Percentiles rank a stretch among this genome's conserved stretches.
phyloP scores from a whole-genome alignment of 805 yeast species.

The Pichia thaimueangensis region DNA sequence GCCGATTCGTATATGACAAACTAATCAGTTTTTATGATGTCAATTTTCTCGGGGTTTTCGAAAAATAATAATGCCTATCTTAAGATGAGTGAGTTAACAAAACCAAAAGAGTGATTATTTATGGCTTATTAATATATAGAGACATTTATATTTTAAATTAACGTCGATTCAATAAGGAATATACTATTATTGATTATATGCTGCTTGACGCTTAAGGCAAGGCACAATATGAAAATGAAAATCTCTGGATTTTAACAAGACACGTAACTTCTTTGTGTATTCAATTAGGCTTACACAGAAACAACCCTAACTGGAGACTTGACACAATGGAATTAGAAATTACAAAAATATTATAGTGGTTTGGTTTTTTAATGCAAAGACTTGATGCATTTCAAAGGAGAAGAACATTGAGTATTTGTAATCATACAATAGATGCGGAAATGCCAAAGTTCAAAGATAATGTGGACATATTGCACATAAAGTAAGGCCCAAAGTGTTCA shows the following conservation, averaged over 20 bases:
- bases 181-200: background rate
- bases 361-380: background rate
- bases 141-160: background rate
- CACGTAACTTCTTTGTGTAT: slow-evolving; percentile 1
- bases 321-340: background rate
- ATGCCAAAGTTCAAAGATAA: background rate
- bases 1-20: background rate
- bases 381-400: slow-evolving; percentile 1
- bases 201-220: background rate
- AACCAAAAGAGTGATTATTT: background rate
- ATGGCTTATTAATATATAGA: slow-evolving; percentile 1
- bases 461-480: background rate
- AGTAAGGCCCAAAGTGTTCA: background rate
- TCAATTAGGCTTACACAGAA: slow-evolving; percentile 2
- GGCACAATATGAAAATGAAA: slow-evolving; percentile 3
- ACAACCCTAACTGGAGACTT: background rate
- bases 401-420: slow-evolving; percentile 2
- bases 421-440: slow-evolving; percentile 4
- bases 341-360: slow-evolving; percentile 2
- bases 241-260: slow-evolving; percentile 2
- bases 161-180: background rate
- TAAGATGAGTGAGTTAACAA: background rate
- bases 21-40: background rate
- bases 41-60: slow-evolving; percentile 1
- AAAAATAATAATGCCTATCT: background rate